Evolutionary conservation across 1,139 yeast species (phyloP).

Genomic region (Hansenula sp.): DNA sequence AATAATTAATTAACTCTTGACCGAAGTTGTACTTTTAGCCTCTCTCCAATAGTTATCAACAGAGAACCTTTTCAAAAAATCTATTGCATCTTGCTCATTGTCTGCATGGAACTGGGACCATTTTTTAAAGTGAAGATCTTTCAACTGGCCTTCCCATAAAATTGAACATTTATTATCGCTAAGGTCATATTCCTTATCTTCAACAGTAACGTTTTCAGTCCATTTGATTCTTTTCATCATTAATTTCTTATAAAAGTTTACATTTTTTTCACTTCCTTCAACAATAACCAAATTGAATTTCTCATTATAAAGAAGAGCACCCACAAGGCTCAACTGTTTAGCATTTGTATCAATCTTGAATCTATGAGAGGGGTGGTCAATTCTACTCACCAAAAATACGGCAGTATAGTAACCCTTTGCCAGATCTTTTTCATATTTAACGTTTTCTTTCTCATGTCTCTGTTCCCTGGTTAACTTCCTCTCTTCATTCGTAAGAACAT

Average conservation of each 20-base stretch:
- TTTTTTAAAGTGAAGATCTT: slow-evolving; percentile 47
- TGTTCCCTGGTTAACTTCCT: slow-evolving; percentile 63
- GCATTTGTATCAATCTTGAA: slow-evolving; percentile 81
- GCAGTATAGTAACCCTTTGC: slow-evolving; percentile 54
- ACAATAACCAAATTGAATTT: slow-evolving; percentile 60
- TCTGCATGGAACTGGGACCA: slow-evolving; percentile 41
- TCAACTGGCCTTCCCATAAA: slow-evolving; percentile 76
- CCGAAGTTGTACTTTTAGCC: slow-evolving; percentile 23
- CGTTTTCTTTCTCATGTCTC: slow-evolving; percentile 38
- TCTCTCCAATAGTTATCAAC: slow-evolving; percentile 63
- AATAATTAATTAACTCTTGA: background rate
- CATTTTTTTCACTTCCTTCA: slow-evolving; percentile 65
- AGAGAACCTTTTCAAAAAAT: slow-evolving; percentile 45
- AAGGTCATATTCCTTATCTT: slow-evolving; percentile 32
- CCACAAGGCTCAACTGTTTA: slow-evolving; percentile 61
- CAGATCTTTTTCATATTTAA: slow-evolving; percentile 45
- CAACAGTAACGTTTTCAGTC: slow-evolving; percentile 41
- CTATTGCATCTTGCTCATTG: slow-evolving; percentile 50
- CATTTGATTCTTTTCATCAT: slow-evolving; percentile 65
- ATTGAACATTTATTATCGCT: slow-evolving; percentile 46
- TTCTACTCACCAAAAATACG: slow-evolving; percentile 53
- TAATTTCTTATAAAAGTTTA: slow-evolving; percentile 60
- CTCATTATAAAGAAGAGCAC: slow-evolving; percentile 40
- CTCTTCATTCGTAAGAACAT: slow-evolving; percentile 55
- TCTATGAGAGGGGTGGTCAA: slow-evolving; percentile 62